Evolutionary conservation across 306 rosid species (phyloP).

Genomic region (Mucuna pruriens): DNA sequence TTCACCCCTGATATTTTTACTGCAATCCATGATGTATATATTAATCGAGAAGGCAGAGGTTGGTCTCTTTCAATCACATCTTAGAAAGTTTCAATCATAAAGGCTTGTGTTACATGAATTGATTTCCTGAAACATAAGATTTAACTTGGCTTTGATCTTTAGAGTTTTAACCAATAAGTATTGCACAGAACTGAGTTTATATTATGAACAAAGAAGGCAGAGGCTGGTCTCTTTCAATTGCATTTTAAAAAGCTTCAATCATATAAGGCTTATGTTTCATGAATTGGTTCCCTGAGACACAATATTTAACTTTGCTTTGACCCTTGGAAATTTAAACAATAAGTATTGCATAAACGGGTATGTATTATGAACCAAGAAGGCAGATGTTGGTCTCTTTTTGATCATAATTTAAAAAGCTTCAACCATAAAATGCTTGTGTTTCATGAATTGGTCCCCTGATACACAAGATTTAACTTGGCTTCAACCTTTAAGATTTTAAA

Average conservation of each 20-base stretch:
- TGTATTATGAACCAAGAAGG: no score
- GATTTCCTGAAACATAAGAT: not conserved
- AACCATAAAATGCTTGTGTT: no score
- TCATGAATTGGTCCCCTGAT: no score
- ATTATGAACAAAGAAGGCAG: not conserved
- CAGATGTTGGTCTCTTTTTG: no score
- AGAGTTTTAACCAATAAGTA: not conserved
- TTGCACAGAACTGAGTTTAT: not conserved
- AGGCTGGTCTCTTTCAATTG: not conserved
- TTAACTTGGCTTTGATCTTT: not conserved
- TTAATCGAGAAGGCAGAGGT: conserved; percentile 84
- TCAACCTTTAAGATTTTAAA: not conserved
- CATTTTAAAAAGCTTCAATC: not conserved
- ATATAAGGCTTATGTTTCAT: no score
- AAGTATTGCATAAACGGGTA: no score
- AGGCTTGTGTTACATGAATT: conserved; percentile 3
- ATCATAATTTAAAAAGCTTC: no score
- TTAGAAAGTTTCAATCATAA: not conserved
- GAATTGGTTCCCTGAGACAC: no score
- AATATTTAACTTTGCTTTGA: no score
- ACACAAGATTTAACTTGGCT: no score
- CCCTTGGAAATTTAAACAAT: no score
- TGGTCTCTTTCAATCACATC: conserved; percentile 31
- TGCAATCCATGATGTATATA: conserved; percentile 67
- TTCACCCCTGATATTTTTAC: conserved; percentile 77